phyloP scores from a whole-genome alignment of 768 basidiomycete species.

The Boletus rubescentipes region DNA sequence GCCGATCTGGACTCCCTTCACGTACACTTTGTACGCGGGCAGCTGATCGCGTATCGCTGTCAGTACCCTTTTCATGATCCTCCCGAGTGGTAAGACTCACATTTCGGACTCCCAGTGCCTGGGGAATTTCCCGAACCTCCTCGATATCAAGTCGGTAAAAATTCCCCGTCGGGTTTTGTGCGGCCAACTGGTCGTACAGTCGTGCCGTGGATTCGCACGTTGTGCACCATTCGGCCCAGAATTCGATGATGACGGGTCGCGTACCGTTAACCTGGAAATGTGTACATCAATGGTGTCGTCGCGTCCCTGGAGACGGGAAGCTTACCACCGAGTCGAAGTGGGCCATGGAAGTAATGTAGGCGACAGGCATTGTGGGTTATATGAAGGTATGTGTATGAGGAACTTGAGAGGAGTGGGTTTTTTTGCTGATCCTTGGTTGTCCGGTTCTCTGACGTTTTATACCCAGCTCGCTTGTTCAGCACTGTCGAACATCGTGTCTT shows the following conservation, averaged over 20 bases:
- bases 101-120: slow-evolving; percentile 24
- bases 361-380: slow-evolving; percentile 21
- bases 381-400: slow-evolving; percentile 15
- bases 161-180: slow-evolving; percentile 25
- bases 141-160: slow-evolving; percentile 34
- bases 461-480: slow-evolving; percentile 23
- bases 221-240: slow-evolving; percentile 33
- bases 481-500: slow-evolving; percentile 15
- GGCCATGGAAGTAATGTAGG: slow-evolving; percentile 27
- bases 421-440: slow-evolving; percentile 15
- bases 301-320: not conserved
- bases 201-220: slow-evolving; percentile 23
- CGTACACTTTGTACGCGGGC: slow-evolving; percentile 31
- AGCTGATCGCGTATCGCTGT: slow-evolving; percentile 19
- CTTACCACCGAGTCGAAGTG: slow-evolving; percentile 26
- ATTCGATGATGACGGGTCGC: slow-evolving; percentile 29
- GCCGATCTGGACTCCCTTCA: slow-evolving; percentile 31
- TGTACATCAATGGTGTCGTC: slow-evolving; percentile 7
- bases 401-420: slow-evolving; percentile 8
- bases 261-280: slow-evolving; percentile 18
- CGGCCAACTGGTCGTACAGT: slow-evolving; percentile 25
- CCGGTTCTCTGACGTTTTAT: slow-evolving; percentile 24
- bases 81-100: slow-evolving; percentile 12
- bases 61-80: slow-evolving; percentile 16
- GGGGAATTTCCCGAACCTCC: slow-evolving; percentile 26